Conservation (phyloP, 129 eudicot species). For the Pseudognaphalium luteoalbum region DNA sequence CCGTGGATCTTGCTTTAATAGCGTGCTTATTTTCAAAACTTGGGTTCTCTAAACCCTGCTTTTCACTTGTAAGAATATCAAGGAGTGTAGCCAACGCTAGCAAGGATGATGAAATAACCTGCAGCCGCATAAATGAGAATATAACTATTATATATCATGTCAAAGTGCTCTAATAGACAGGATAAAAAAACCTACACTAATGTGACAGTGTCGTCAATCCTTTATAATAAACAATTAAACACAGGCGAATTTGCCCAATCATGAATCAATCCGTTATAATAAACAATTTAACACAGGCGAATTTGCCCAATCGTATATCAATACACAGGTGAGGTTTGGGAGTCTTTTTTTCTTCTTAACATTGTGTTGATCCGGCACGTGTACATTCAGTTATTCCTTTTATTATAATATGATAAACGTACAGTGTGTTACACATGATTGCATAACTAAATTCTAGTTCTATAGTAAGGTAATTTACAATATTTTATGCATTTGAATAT, state of each 20-base stretch:
- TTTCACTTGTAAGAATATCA: constrained; percentile 55
- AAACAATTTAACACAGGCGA: background rate
- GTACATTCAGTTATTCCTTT: no score
- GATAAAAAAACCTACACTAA: background rate
- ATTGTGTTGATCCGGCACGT: background rate
- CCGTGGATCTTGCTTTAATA: constrained; percentile 61
- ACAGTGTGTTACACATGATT: background rate
- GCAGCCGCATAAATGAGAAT: constrained; percentile 23
- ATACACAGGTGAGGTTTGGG: background rate
- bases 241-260: background rate
- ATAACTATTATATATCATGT: background rate
- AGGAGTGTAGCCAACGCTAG: constrained; percentile 76
- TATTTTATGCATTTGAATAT: background rate
- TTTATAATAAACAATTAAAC: background rate
- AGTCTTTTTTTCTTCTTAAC: background rate
- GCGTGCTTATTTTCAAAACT: constrained; percentile 56
- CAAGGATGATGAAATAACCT: constrained; percentile 90
- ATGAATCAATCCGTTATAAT: background rate
- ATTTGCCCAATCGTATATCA: background rate
- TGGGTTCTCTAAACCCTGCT: constrained; percentile 41
- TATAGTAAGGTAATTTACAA: background rate
- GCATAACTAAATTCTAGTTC: background rate
- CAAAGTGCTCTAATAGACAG: background rate
- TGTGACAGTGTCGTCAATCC: background rate
- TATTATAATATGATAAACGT: no score